Base-by-base conservation (phyloP, 345 rosid genomes). In the Mercurialis annua region DNA sequence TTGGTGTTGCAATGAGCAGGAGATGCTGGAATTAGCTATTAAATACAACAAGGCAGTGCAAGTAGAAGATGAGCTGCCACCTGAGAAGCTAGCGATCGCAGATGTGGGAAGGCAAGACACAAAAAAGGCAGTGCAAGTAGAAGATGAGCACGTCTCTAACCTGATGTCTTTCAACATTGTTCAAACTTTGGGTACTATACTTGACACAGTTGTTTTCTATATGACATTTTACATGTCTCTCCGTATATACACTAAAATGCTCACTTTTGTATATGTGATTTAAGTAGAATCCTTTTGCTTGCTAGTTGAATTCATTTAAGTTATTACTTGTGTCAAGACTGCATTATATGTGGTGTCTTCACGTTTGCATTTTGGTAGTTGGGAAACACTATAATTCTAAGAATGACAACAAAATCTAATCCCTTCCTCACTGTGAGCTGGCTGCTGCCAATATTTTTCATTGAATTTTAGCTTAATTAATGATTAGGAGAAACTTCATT, bases 91-190 rank as follows among this genome's bases (percentile, higher is more conserved):
- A 27, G 98, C 98, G 0, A 94, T 92, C 6, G 96, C 90, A 9
- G 89, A 94, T 53, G 98, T 92, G 40, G 99, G 99, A 72, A 86
- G 98, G 79, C 99, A 94, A 78, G 99, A 94, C 59, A 97, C 98
- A 14, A 94, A 94, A 83, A 94, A 94, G 83, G 97, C 91, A 78
- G 90, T 94, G 83, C 98, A 94, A 78, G 90, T 94, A 27, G 98
- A 91, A 78, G 99, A n/a, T n/a, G n/a, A 94, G 59, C 96, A 94
- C 48, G 92, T 91, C 62, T 86, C 99, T 24, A 86, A 94, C 81
- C 64, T 94, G 73, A 94, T 94, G 99, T 94, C 99, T n/a, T 86
- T 98, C 58, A 94, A 94, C 88, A 94, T 91, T 47, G 91, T 91
- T 30, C 99, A 94, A 78, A 94, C 99, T 49, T 73, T 94, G 68